Base-by-base conservation (phyloP, 305 asterid genomes). In the Stenogyne calaminthoides region DNA sequence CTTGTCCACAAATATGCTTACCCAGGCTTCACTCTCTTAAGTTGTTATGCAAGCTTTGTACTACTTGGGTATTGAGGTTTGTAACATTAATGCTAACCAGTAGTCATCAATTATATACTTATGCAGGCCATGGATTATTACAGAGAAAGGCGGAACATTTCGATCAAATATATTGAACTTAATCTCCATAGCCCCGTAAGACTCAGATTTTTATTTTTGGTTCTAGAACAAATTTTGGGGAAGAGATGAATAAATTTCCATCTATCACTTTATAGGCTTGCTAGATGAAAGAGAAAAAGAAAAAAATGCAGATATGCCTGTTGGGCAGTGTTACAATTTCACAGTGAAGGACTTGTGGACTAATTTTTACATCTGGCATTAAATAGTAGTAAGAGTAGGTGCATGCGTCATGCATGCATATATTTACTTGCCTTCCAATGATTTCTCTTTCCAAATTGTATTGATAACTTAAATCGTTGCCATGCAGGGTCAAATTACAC, bases 71-170 rank as follows among this genome's bases (percentile, higher is more conserved):
- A 25, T 29, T 55, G 20, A 42, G 22, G 7, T 49, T 49, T 49
- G 16, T 9, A 16, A 49, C 7, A 15, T 15, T 49, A n/a, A n/a
- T n/a, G 56, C 22, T 49, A 49, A 49, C 10, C 10, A 15, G 10
- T 49, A 14, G 56, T 72, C 39, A 32, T 34, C 58, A 51, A 40
- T 47, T 36, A 9, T 61, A 25, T 65, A 16, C 37, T 69, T 46
- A 20, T 77, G 77, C 77, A 80, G 84, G 75, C 84, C 84, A 20
- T 80, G 84, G 82, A 70, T 80, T 32, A 60, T 80, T 40, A 65
- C 60, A 14, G 71, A 60, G 36, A 73, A 70, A 49, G 34, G 39
- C 1, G 72, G 69, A 59, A 34, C 58, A 57, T 29, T 70, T 62
- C 36, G 44, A 15, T 51, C 72, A 51, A n/a, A 58, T 49, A 39